Conservation (phyloP, 2,329 filamentous ascomycete genomes). For the Microdochium nivale region DNA sequence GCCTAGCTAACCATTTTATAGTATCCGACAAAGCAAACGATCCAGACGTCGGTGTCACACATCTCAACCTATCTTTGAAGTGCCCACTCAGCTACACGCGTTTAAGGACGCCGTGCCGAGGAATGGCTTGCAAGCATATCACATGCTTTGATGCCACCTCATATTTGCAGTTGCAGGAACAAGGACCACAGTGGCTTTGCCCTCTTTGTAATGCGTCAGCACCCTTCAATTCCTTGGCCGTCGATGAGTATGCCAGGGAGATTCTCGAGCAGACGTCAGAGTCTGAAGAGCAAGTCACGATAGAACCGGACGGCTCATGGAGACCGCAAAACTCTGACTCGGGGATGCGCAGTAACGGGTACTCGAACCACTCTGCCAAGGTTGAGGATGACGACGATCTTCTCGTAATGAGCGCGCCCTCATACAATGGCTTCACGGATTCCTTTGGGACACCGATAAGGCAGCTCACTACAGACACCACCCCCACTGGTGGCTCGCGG, state of each 20-base stretch:
- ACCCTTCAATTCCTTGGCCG: constrained; percentile 71
- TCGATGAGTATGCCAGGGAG: constrained; percentile 84
- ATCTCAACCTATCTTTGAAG: constrained; percentile 81
- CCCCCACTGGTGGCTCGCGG: constrained; percentile 10
- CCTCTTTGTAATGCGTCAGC: constrained; percentile 84
- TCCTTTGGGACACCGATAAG: neutral
- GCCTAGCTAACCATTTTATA: constrained; percentile 26
- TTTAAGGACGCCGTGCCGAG: constrained; percentile 72
- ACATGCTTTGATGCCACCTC: constrained; percentile 93
- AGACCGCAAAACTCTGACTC: constrained; percentile 9
- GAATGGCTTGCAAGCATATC: constrained; percentile 73
- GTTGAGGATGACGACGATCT: constrained; percentile 59
- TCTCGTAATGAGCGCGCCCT: neutral
- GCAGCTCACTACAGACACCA: constrained; percentile 1
- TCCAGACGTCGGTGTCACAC: constrained; percentile 81
- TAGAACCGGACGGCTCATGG: constrained; percentile 85
- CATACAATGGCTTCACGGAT: constrained; percentile 38
- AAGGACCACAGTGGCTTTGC: constrained; percentile 94
- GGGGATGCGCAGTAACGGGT: constrained; percentile 6
- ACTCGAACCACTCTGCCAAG: constrained; percentile 8
- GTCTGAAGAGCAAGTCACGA: constrained; percentile 74
- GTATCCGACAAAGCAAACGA: constrained; percentile 77
- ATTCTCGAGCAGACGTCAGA: constrained; percentile 68
- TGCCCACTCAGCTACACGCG: constrained; percentile 85
- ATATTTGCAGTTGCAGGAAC: constrained; percentile 89